These are phyloP conservation scores for Stagonosporopsis cucurbitacearum DNA, from an alignment of 2,329 filamentous ascomycete species.

Conservation along the genomic window DNA sequence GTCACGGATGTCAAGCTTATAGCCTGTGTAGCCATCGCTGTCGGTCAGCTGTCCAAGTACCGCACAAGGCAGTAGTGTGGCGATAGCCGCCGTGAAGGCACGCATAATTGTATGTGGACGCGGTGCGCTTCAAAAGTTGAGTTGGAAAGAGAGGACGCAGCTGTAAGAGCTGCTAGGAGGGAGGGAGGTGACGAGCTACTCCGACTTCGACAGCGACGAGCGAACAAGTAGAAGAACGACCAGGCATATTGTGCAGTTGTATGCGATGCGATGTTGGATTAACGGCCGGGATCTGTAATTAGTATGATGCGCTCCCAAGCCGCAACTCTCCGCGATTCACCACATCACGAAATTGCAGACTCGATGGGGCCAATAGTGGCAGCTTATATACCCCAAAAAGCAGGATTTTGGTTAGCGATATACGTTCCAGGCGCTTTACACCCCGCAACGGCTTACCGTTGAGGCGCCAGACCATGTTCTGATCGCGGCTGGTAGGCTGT, in stretches of 20 bases:
- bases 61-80: constrained; percentile 44
- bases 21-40: constrained; percentile 62
- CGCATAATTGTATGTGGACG: constrained; percentile 25
- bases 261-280: constrained; percentile 24
- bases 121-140: not conserved
- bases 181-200: constrained; percentile 22
- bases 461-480: constrained; percentile 31
- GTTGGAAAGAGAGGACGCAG: constrained; percentile 29
- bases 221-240: constrained; percentile 25
- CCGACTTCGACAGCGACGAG: constrained; percentile 9
- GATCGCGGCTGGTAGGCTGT: constrained; percentile 27
- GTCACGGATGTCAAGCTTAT: constrained; percentile 57
- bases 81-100: constrained; percentile 33
- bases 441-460: constrained; percentile 20
- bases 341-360: constrained; percentile 39
- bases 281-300: constrained; percentile 33
- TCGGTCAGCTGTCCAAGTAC: constrained; percentile 42
- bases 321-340: constrained; percentile 6
- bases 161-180: constrained; percentile 27
- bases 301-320: constrained; percentile 22
- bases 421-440: constrained; percentile 24
- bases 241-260: constrained; percentile 12
- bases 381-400: constrained; percentile 23
- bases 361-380: constrained; percentile 22
- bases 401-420: constrained; percentile 31